phyloP scores from a whole-genome alignment of 805 yeast species.

The Metschnikowia amazonensis region DNA sequence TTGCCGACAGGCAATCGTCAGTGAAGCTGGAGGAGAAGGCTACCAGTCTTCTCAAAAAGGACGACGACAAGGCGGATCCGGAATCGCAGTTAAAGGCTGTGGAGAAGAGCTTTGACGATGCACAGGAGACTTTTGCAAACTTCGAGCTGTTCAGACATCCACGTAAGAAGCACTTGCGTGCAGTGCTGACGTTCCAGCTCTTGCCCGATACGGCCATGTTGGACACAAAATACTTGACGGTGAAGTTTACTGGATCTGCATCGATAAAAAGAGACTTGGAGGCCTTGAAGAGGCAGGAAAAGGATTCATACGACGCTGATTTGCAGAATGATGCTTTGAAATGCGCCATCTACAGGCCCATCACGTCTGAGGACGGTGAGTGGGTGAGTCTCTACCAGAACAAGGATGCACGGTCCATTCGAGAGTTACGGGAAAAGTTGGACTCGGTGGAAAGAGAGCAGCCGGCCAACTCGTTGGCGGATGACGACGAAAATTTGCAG shows the following conservation, averaged over 20 bases:
- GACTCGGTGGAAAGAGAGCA: slow-evolving; percentile 42
- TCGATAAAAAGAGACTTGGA: slow-evolving; percentile 40
- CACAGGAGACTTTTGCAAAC: slow-evolving; percentile 44
- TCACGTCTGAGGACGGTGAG: slow-evolving; percentile 65
- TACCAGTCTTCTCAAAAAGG: slow-evolving; percentile 6
- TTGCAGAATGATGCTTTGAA: slow-evolving; percentile 39
- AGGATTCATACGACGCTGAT: slow-evolving; percentile 24
- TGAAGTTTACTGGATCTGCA: slow-evolving; percentile 61
- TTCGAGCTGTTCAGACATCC: slow-evolving; percentile 65
- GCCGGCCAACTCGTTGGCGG: slow-evolving; percentile 40
- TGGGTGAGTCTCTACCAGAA: slow-evolving; percentile 61
- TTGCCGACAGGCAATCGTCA: slow-evolving; percentile 54
- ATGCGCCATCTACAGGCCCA: slow-evolving; percentile 70
- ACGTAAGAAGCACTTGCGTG: slow-evolving; percentile 62
- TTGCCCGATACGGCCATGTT: slow-evolving; percentile 89
- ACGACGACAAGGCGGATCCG: slow-evolving; percentile 45
- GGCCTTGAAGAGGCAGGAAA: slow-evolving; percentile 27
- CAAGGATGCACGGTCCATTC: slow-evolving; percentile 24
- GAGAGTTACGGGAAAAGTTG: slow-evolving; percentile 24
- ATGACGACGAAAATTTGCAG: slow-evolving; percentile 38
- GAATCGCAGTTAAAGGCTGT: slow-evolving; percentile 63
- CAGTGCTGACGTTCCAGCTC: slow-evolving; percentile 74
- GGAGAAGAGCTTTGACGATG: slow-evolving; percentile 71
- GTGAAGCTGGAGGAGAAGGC: slow-evolving; percentile 27
- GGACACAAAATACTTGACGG: slow-evolving; percentile 67